Conservation (phyloP, 768 basidiomycete species). For the Rhodotorula graminis region DNA sequence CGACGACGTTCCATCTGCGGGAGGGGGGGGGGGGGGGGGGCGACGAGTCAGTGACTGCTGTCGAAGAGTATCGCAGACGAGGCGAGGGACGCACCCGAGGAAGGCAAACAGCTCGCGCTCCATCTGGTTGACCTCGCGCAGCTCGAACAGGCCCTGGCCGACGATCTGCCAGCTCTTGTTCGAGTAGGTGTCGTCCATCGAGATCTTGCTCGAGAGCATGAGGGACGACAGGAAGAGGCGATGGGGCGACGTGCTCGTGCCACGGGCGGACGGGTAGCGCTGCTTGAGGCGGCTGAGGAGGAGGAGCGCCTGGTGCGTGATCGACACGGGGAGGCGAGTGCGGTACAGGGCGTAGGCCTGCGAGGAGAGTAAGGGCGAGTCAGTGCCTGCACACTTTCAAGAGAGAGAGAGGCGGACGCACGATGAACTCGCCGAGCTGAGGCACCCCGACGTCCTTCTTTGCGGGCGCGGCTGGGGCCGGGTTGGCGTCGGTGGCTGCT, state of each 20-base stretch:
- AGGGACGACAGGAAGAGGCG: constrained; percentile 84
- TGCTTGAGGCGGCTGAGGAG: constrained; percentile 78
- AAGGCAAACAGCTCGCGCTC: constrained; percentile 90
- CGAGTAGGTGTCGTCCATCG: constrained; percentile 88
- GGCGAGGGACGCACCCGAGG: constrained; percentile 48
- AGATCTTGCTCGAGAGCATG: constrained; percentile 62
- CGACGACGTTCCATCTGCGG: constrained; percentile 42
- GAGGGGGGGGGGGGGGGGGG: not conserved
- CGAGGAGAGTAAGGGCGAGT: not conserved
- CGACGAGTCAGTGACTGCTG: not conserved
- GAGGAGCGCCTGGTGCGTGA: constrained; percentile 65
- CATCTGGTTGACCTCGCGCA: constrained; percentile 86
- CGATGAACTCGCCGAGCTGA: constrained; percentile 39
- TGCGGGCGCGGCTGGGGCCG: not conserved
- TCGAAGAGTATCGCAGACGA: too few species aligned
- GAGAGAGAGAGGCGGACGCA: constrained; percentile 7
- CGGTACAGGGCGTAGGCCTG: constrained; percentile 73
- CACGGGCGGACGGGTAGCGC: constrained; percentile 84
- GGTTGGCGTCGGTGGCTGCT: not conserved
- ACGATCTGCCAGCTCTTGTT: constrained; percentile 91
- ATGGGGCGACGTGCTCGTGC: constrained; percentile 83
- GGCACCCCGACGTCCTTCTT: constrained; percentile 10
- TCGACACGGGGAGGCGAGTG: constrained; percentile 65
- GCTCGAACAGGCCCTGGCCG: constrained; percentile 75
- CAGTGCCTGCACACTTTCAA: not conserved